These are phyloP conservation scores for Lactuca saligna DNA, from an alignment of 129 eudicot species.

Conservation along the genomic window DNA sequence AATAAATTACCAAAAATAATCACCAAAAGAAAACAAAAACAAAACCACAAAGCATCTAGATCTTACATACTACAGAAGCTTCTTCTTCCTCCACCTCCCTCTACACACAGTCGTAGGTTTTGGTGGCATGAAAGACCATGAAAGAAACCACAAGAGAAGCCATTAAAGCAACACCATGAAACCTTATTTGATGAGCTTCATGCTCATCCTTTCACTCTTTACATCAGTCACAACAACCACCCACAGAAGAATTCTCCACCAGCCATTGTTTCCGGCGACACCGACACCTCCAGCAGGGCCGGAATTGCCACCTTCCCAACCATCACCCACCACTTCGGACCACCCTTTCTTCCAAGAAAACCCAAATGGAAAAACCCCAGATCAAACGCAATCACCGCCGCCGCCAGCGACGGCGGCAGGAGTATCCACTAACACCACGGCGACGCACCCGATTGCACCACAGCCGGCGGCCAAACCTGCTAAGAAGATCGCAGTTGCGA, in stretches of 20 bases:
- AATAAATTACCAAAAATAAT: slow-evolving; percentile 13
- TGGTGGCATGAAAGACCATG: slow-evolving; percentile 24
- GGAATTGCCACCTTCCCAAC: slow-evolving; percentile 46
- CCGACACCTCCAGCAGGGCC: slow-evolving; percentile 60
- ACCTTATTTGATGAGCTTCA: slow-evolving; percentile 18
- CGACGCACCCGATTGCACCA: slow-evolving; percentile 50
- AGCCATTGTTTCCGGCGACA: slow-evolving; percentile 71
- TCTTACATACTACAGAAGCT: slow-evolving; percentile 74
- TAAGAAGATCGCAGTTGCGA: slow-evolving; percentile 74
- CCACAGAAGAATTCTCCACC: slow-evolving; percentile 80
- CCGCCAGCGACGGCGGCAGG: background rate
- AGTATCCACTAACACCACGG: slow-evolving; percentile 27
- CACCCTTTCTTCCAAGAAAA: slow-evolving; percentile 82
- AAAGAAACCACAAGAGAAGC: slow-evolving; percentile 35
- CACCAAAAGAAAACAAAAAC: background rate
- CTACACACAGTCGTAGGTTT: slow-evolving; percentile 27
- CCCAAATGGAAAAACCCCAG: slow-evolving; percentile 50
- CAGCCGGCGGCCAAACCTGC: slow-evolving; percentile 50
- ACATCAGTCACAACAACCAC: slow-evolving; percentile 21
- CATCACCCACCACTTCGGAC: slow-evolving; percentile 45
- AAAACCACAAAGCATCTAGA: slow-evolving; percentile 48
- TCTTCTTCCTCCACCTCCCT: slow-evolving; percentile 38
- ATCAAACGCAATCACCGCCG: slow-evolving; percentile 47
- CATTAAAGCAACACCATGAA: slow-evolving; percentile 34
- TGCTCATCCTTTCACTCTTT: slow-evolving; percentile 25